Evolutionary conservation across 2,329 filamentous ascomycete genomes (phyloP).

Genomic region (Colletotrichum abscissum): DNA sequence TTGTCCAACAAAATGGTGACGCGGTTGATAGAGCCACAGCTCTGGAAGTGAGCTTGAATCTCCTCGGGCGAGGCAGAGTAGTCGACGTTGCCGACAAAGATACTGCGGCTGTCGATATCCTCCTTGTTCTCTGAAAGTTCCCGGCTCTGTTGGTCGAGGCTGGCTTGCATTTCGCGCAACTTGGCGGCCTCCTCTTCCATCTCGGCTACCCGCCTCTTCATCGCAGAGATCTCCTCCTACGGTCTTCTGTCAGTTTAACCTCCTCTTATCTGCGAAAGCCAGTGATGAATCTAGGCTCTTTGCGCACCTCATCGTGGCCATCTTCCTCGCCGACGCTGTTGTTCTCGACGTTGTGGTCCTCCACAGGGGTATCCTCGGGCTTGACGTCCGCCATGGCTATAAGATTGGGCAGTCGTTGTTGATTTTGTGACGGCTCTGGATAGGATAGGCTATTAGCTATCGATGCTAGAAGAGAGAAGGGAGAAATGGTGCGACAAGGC

Average conservation of each 20-base stretch:
- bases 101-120: constrained; percentile 92
- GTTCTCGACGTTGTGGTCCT: constrained; percentile 46
- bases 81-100: constrained; percentile 99
- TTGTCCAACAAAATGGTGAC: constrained; percentile 98
- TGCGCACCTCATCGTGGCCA: constrained; percentile 60
- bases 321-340: constrained; percentile 47
- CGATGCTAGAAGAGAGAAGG: neutral
- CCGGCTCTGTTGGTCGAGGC: constrained; percentile 85
- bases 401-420: neutral
- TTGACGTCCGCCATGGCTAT: constrained; percentile 43
- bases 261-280: constrained; percentile 35
- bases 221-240: constrained; percentile 84
- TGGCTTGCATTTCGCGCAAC: constrained; percentile 87
- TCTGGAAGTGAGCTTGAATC: constrained; percentile 98
- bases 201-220: constrained; percentile 88
- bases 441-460: neutral
- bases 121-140: constrained; percentile 86
- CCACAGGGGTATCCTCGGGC: constrained; percentile 42
- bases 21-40: constrained; percentile 95
- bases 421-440: neutral
- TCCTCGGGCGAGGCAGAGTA: constrained; percentile 97
- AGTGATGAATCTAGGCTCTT: constrained; percentile 26
- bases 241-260: constrained; percentile 37
- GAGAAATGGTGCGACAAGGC: constrained; percentile 13
- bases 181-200: constrained; percentile 93